Percentiles rank a stretch among this genome's conserved stretches.
phyloP scores from a whole-genome alignment of 306 rosid genomes.

The Inga leiocalycina region DNA sequence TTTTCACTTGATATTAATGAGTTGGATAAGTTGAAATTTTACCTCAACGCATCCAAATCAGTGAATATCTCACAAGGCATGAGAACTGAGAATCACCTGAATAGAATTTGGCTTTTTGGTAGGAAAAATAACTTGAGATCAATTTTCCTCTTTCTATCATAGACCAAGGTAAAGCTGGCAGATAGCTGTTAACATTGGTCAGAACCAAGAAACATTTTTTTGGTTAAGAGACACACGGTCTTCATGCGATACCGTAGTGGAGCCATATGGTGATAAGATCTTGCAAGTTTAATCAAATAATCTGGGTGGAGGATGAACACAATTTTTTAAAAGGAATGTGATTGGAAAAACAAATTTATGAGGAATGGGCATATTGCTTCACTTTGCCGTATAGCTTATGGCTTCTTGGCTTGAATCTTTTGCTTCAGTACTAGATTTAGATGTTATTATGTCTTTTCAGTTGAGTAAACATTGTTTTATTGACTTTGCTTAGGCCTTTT shows the following conservation, averaged over 20 bases:
- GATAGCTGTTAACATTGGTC: background rate
- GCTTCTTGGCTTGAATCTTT: background rate
- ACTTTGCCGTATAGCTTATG: background rate
- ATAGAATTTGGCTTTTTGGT: background rate
- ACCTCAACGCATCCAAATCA: background rate
- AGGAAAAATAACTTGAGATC: background rate
- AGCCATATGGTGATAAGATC: background rate
- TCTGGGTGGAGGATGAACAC: background rate
- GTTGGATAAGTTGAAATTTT: background rate
- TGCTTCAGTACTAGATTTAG: background rate
- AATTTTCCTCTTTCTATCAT: background rate
- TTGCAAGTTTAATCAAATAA: background rate
- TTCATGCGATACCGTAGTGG: background rate
- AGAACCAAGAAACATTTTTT: background rate
- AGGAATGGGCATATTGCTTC: background rate
- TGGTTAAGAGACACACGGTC: background rate
- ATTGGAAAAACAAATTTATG: background rate
- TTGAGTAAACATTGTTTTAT: slow-evolving; percentile 9
- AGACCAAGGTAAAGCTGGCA: background rate
- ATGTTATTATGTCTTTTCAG: background rate
- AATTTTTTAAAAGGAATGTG: background rate
- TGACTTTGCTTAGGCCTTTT: background rate
- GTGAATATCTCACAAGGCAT: background rate
- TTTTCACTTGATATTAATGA: background rate
- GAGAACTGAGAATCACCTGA: background rate